Evolutionary conservation across 1,284 basidiomycete genomes (phyloP).

Genomic region (Tilletia indica): DNA sequence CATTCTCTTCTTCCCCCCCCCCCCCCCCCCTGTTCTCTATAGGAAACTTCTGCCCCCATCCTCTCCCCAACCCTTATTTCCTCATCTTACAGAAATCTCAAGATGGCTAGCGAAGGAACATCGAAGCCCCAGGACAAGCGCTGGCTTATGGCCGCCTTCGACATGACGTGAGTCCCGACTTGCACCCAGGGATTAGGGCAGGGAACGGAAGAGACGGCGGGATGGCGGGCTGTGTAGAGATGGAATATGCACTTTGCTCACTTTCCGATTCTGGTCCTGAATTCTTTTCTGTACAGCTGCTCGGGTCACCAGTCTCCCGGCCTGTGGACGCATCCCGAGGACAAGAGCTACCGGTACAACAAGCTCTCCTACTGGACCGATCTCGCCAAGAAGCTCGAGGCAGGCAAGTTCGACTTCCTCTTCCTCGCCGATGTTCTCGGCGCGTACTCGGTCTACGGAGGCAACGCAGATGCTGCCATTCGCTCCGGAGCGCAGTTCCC

Average conservation of each 20-base stretch:
- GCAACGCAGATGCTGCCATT: conserved; percentile 40
- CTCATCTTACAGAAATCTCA: not conserved
- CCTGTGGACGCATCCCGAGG: conserved; percentile 40
- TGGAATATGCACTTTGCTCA: not conserved
- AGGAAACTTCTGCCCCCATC: too few species aligned
- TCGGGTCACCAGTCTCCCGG: conserved; percentile 45
- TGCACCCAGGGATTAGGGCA: not conserved
- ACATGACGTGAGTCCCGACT: conserved; percentile 2
- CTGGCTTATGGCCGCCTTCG: conserved; percentile 16
- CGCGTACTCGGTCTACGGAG: conserved; percentile 48
- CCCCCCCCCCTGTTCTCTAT: too few species aligned
- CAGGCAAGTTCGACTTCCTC: conserved; percentile 42
- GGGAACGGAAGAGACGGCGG: not conserved
- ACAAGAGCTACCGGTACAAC: conserved; percentile 41
- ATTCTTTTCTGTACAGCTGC: conserved; percentile 2
- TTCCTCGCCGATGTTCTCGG: conserved; percentile 53
- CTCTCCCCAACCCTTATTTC: too few species aligned
- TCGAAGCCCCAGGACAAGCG: conserved; percentile 11
- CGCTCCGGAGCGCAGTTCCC: conserved; percentile 49
- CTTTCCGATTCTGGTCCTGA: not conserved
- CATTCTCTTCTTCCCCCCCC: too few species aligned
- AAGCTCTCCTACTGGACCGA: conserved; percentile 49
- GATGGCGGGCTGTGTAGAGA: too few species aligned
- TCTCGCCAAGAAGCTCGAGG: conserved; percentile 45
- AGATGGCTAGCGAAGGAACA: conserved; percentile 9